These are phyloP conservation scores for Leucaena leucocephala DNA, from an alignment of 306 rosid species.

Conservation along the genomic window DNA sequence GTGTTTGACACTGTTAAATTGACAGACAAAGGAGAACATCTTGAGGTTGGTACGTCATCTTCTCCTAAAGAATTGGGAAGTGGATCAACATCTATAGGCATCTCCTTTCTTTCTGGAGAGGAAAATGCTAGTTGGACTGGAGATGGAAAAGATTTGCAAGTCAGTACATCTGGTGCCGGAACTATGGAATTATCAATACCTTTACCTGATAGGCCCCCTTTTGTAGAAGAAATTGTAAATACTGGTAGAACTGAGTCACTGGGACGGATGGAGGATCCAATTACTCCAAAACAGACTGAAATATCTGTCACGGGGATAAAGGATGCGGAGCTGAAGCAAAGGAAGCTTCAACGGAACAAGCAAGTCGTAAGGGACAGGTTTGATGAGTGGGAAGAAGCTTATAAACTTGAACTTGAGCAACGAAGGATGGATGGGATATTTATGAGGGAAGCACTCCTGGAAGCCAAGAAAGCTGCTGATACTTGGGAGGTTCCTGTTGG, in stretches of 20 bases:
- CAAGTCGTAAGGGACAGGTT: constrained; percentile 79
- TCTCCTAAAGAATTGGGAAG: constrained; percentile 49
- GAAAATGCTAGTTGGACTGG: constrained; percentile 48
- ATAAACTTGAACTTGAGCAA: constrained; percentile 69
- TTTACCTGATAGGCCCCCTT: constrained; percentile 41
- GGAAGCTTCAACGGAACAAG: constrained; percentile 70
- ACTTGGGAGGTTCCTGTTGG: constrained; percentile 99
- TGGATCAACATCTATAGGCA: constrained; percentile 50
- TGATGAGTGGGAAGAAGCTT: constrained; percentile 97
- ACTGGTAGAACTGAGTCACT: constrained; percentile 45
- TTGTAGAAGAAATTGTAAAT: constrained; percentile 42
- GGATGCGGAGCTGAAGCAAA: constrained; percentile 72
- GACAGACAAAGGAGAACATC: constrained; percentile 46
- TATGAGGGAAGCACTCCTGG: constrained; percentile 95
- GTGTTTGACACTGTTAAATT: constrained; percentile 40
- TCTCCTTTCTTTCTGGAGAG: constrained; percentile 59
- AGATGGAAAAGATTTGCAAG: constrained; percentile 46
- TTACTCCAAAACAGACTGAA: constrained; percentile 46
- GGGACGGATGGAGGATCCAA: constrained; percentile 46
- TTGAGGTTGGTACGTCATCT: constrained; percentile 55
- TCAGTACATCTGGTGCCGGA: constrained; percentile 49
- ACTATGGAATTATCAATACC: constrained; percentile 44
- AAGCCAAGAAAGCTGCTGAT: constrained; percentile 96
- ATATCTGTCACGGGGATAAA: constrained; percentile 49
- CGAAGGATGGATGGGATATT: constrained; percentile 71